Evolutionary conservation across 2,329 filamentous ascomycete genomes (phyloP), one percentile per base, ranked within the genome.

Genomic region (Grosmannia penicillata): DNA sequence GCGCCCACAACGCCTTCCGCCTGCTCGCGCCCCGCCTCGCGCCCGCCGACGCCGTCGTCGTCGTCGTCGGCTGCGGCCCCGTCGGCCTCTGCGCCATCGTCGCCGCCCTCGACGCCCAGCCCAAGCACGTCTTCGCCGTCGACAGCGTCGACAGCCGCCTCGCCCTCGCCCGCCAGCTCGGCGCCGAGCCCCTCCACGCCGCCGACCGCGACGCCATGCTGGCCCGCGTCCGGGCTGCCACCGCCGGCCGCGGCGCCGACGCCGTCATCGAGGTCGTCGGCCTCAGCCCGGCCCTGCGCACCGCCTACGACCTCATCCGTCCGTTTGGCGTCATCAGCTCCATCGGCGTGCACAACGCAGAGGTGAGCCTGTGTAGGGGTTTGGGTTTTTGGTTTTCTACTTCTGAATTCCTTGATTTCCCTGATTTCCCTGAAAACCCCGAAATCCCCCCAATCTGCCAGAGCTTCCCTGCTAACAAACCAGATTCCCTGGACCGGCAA

Each of bases 21-120:
- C 60, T 78, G 51, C 65, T 78, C 28, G 46, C 53, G 34, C 41
- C 61, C 13, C 66, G 75, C 43, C 28, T 45, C 13, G 66, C 76
- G 40, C 70, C 78, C 37, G 58, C 65, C 15, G 72, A 83, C 33
- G 72, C 76, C 43, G 82, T 78, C 0, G 76, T 85, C 0, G 81
- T 93, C 1, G 62, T 93, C 17, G 72, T 94, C 42, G 87, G 87
- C 6, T 93, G 86, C 52, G 87, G 87, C 1, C 80, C 80, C 0
- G 80, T 94, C 4, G 87, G 85, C 1, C 68, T 94, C 11, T 94
- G 87, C 55, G 84, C 86, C 14, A 62, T 93, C 41, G 69, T 87
- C 44, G 80, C 83, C 42, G 79, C 82, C 6, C 63, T 80, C n/a
- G 75, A 84, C 50, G 78, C 76, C 56, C 72, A 75, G 47, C 84